phyloP scores from a whole-genome alignment of 2,329 filamentous ascomycete species.

The Akanthomyces lecanii region DNA sequence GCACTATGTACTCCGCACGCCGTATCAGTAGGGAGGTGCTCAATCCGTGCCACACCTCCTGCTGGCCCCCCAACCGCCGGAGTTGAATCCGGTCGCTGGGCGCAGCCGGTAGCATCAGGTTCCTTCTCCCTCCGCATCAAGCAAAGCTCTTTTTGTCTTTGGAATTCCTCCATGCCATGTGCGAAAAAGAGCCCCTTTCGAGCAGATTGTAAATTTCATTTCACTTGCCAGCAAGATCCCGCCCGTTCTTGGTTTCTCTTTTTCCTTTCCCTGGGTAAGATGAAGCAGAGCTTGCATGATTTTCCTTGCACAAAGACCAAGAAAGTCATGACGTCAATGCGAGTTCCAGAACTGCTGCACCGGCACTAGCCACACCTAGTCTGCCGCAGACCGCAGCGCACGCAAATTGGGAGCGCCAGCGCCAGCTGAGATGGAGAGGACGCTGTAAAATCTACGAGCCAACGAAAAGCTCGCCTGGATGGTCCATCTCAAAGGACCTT shows the following conservation, averaged over 20 bases:
- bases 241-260: neutral
- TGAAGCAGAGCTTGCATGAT: neutral
- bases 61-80: slow-evolving; percentile 1
- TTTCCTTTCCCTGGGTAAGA: neutral
- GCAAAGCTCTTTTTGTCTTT: neutral
- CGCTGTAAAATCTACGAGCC: neutral
- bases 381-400: neutral
- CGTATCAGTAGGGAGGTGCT: too few species aligned
- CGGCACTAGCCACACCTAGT: slow-evolving; percentile 10
- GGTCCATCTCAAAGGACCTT: neutral
- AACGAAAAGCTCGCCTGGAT: neutral
- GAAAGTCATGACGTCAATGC: slow-evolving; percentile 16
- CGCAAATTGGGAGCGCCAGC: neutral
- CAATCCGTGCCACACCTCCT: too few species aligned
- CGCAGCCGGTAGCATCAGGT: too few species aligned
- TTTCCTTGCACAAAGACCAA: neutral
- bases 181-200: too few species aligned
- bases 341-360: slow-evolving; percentile 1
- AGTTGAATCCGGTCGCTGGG: too few species aligned
- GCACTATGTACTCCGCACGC: too few species aligned
- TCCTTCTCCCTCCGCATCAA: neutral
- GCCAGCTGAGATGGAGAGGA: neutral
- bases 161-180: neutral
- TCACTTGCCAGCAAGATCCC: too few species aligned
- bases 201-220: too few species aligned